Evolutionary conservation across 768 basidiomycete species (phyloP), one percentile per base, ranked within the genome.

Genomic region (Coprinellus aureogranulatus): DNA sequence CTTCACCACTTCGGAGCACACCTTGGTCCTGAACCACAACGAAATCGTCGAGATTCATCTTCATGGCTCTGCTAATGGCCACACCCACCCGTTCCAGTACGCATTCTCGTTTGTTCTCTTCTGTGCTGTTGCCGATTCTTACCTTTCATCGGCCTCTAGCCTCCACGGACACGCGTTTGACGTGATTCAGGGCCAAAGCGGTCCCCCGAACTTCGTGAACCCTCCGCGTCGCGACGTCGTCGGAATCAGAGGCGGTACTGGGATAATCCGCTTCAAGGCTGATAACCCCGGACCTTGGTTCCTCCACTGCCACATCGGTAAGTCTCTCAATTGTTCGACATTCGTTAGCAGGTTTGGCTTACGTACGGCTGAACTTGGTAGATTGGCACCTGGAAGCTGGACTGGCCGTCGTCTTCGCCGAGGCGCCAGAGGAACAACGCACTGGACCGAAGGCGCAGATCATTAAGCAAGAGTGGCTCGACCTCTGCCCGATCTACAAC

Each of bases 311-410:
- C 67, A 58, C 23, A 58, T 58, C 51, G 57, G 57, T 58, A 48
- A 34, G 57, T 53, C n/a, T n/a, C n/a, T n/a, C n/a, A n/a, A n/a
- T n/a, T n/a, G n/a, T n/a, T n/a, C n/a, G n/a, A n/a, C n/a, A n/a
- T n/a, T n/a, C n/a, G n/a, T n/a, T n/a, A n/a, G n/a, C n/a, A n/a
- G n/a, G n/a, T n/a, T n/a, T n/a, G n/a, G n/a, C n/a, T n/a, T n/a
- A n/a, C n/a, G n/a, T n/a, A n/a, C n/a, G n/a, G n/a, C n/a, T n/a
- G n/a, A n/a, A n/a, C n/a, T n/a, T n/a, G n/a, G n/a, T 61, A 53
- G 70, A 74, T 34, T 77, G 75, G 72, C 69, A 75, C 62, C 62
- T 74, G 27, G 71, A 70, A 61, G 71, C 76, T 30, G 75, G 75
- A 10, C 69, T 76, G 55, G 76, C 75, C 2, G 66, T 77, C 22